Evolutionary conservation across 1,284 basidiomycete genomes (phyloP).

Genomic region (Irpex sp.): DNA sequence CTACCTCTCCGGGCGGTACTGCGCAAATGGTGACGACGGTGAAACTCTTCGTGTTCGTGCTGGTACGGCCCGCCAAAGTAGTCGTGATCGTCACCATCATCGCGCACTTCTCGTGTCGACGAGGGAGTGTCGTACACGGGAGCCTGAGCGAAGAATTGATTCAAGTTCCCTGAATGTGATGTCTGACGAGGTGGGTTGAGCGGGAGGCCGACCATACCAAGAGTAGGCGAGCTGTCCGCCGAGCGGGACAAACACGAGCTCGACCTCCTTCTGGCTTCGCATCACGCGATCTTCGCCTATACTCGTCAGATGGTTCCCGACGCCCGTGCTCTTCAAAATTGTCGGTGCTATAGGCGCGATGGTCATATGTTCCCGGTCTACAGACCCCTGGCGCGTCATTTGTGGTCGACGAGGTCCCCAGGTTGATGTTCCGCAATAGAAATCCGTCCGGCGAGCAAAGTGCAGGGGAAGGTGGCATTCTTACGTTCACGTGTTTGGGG

Average conservation of each 20-base stretch:
- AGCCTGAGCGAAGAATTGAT: constrained; percentile 16
- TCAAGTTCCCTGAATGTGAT: constrained; percentile 14
- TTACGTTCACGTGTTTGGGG: too few species aligned
- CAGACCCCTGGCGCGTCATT: constrained; percentile 32
- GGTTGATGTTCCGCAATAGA: too few species aligned
- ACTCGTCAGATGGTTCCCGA: constrained; percentile 35
- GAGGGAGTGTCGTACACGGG: constrained; percentile 18
- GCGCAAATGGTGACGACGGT: constrained; percentile 9
- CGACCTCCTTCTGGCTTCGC: constrained; percentile 32
- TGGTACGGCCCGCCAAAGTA: constrained; percentile 58
- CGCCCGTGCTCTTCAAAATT: constrained; percentile 75
- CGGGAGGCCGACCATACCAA: constrained; percentile 7
- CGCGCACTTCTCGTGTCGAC: constrained; percentile 21
- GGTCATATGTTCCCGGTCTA: constrained; percentile 64
- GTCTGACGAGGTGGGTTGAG: constrained; percentile 13
- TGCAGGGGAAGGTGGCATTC: too few species aligned
- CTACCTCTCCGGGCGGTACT: constrained; percentile 9
- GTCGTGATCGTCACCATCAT: constrained; percentile 51
- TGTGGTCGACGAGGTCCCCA: constrained; percentile 24
- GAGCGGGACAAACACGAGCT: constrained; percentile 57
- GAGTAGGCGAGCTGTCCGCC: constrained; percentile 9
- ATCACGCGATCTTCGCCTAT: constrained; percentile 12
- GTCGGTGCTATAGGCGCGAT: constrained; percentile 96
- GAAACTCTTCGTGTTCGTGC: constrained; percentile 38
- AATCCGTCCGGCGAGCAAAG: too few species aligned